A percentile compares a stretch with the other conserved stretches of the same genome.
Conservation (phyloP, 2,329 filamentous ascomycete genomes). For the Stachybotrys chartarum region DNA sequence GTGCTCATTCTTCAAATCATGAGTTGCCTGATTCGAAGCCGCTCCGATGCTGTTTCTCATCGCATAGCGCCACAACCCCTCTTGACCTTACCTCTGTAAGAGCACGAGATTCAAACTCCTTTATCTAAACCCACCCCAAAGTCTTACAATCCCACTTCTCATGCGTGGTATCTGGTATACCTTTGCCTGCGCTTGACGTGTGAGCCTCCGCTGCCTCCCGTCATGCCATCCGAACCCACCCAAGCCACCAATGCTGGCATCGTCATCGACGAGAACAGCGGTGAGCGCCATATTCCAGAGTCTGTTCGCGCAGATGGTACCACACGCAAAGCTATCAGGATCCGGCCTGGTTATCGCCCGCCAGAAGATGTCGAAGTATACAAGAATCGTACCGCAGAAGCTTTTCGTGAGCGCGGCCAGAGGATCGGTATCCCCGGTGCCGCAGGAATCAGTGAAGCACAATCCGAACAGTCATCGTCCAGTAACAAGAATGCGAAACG, state of each 20-base stretch:
- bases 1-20: too few species aligned
- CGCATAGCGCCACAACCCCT: too few species aligned
- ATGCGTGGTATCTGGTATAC: background rate
- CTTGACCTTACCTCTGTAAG: too few species aligned
- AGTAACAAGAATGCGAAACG: constrained; percentile 83
- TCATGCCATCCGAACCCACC: constrained; percentile 34
- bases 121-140: too few species aligned
- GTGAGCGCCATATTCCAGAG: constrained; percentile 82
- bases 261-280: constrained; percentile 66
- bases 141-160: background rate
- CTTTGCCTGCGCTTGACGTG: background rate
- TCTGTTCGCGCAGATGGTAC: constrained; percentile 83
- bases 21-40: too few species aligned
- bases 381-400: constrained; percentile 84
- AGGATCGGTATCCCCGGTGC: constrained; percentile 66
- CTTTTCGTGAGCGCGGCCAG: constrained; percentile 67
- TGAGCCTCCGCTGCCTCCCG: background rate
- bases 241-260: constrained; percentile 60
- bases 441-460: constrained; percentile 45
- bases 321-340: constrained; percentile 88
- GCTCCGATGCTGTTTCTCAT: too few species aligned
- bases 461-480: constrained; percentile 37
- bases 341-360: constrained; percentile 86
- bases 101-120: too few species aligned
- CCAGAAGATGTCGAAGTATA: constrained; percentile 95